Conservation (phyloP, 768 basidiomycete species). For the Collybiopsis luxurians region DNA sequence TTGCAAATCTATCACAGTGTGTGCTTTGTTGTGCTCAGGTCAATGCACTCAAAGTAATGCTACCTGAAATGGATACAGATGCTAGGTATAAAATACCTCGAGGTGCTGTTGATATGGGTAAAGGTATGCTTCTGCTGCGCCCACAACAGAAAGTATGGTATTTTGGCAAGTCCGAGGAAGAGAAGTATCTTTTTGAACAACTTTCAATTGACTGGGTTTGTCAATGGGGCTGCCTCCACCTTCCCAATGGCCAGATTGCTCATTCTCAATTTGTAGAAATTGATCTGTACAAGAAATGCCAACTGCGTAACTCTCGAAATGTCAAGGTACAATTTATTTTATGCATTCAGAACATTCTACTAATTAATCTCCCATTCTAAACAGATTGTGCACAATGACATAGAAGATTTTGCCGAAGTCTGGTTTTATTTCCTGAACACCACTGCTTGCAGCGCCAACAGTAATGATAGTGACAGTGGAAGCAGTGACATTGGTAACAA, state of each 20-base stretch:
- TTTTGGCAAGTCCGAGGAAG: not conserved
- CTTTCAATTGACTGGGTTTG: not conserved
- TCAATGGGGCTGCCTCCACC: constrained; percentile 17
- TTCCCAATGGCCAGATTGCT: constrained; percentile 21
- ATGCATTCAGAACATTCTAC: no score
- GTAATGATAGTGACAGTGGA: not conserved
- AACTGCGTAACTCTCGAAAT: constrained; percentile 14
- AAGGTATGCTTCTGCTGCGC: constrained; percentile 11
- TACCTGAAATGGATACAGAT: constrained; percentile 14
- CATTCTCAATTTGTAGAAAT: constrained; percentile 16
- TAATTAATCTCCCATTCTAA: not conserved
- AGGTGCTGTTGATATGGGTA: constrained; percentile 10
- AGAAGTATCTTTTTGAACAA: not conserved
- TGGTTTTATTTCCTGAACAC: not conserved
- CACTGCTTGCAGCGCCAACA: no score
- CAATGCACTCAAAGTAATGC: constrained; percentile 15
- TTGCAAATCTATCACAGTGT: constrained; percentile 13
- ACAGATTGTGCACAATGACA: not conserved
- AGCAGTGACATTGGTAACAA: not conserved
- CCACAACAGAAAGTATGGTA: constrained; percentile 3
- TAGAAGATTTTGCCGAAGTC: constrained; percentile 1
- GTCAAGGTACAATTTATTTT: constrained; percentile 14
- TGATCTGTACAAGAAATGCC: not conserved
- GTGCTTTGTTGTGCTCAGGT: constrained; percentile 8
- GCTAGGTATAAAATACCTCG: constrained; percentile 4